Conservation (phyloP, 2,329 filamentous ascomycete species). For the Zymoseptoria crescenta region DNA sequence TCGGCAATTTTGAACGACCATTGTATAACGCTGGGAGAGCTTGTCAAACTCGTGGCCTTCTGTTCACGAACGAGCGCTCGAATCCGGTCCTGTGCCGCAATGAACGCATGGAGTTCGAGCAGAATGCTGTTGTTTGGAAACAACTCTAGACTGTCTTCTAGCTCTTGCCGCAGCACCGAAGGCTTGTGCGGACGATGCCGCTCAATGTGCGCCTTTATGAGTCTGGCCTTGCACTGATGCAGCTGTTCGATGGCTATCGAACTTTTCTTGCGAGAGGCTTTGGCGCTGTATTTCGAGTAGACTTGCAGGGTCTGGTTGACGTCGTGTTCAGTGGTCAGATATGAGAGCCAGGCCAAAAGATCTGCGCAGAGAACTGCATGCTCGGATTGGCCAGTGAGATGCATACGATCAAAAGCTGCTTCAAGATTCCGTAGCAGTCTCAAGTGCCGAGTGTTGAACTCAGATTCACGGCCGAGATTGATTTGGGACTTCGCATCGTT, state of each 20-base stretch:
- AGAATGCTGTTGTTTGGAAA: slow-evolving; percentile 76
- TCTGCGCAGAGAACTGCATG: slow-evolving; percentile 52
- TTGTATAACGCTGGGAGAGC: slow-evolving; percentile 33
- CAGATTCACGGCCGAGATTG: neutral
- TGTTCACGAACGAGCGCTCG: slow-evolving; percentile 51
- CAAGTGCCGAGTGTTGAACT: slow-evolving; percentile 34
- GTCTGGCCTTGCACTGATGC: slow-evolving; percentile 58
- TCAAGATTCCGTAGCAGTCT: slow-evolving; percentile 48
- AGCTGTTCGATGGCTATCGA: slow-evolving; percentile 46
- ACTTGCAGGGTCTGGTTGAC: slow-evolving; percentile 32
- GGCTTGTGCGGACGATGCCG: slow-evolving; percentile 60
- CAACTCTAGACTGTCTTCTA: slow-evolving; percentile 51
- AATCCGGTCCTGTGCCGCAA: slow-evolving; percentile 68
- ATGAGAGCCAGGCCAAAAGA: slow-evolving; percentile 57
- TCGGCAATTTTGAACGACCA: slow-evolving; percentile 50
- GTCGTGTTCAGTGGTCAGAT: slow-evolving; percentile 45
- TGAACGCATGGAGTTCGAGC: slow-evolving; percentile 63
- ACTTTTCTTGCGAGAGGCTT: slow-evolving; percentile 33
- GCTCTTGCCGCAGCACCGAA: slow-evolving; percentile 52
- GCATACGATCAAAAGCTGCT: slow-evolving; percentile 47
- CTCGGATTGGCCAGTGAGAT: slow-evolving; percentile 44
- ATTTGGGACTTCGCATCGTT: neutral
- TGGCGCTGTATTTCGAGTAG: slow-evolving; percentile 37
- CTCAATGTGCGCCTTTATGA: slow-evolving; percentile 60
- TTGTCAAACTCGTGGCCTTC: slow-evolving; percentile 18